Evolutionary conservation across 179 eudicot genomes (phyloP), one percentile per base, ranked within the genome.

Genomic region (Beta corolliflora): DNA sequence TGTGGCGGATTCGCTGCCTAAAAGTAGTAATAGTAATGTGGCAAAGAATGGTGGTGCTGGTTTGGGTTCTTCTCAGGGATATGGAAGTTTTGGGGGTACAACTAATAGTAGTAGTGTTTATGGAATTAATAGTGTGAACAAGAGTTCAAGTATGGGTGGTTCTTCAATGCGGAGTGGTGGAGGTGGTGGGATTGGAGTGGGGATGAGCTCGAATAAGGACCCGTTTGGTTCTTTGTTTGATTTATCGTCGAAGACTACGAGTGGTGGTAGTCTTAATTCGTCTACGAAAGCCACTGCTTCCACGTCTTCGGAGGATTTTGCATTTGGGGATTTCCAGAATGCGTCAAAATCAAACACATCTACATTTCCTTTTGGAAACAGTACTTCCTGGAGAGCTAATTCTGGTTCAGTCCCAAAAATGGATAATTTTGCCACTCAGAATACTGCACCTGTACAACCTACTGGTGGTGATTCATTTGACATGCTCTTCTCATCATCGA

Each of bases 221-320:
- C 99, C 98, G 1, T 93, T 95, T 87, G 94, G 91, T 55, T 88
- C 94, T 25, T 88, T 95, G 84, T 81, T 85, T 73, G 91, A 86
- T 89, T 89, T 93, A 77, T 84, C 91, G 6, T 80, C 95, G 0
- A 91, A 93, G 84, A 86, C 90, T 14, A 79, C 83, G 66, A 84
- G 84, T 70, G 83, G 84, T 53, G 63, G 78, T 45, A 78, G 83
- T 79, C 80, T 88, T 86, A 88, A 84, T 60, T 81, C 90, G 14
- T 79, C 79, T 53, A 75, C 72, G 13, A 91, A 89, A 75, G 73
- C 29, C 71, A 61, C 74, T 44, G 82, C 88, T 75, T 56, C 77
- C 72, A 59, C 85, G 23, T 67, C 80, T 53, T 9, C 85, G 1
- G 85, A 68, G 36, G 86, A 86, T 63, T 89, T 90, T 80, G 84